These are phyloP conservation scores for Monilinia fructigena DNA, from an alignment of 2,329 filamentous ascomycete genomes.

Conservation along the genomic window DNA sequence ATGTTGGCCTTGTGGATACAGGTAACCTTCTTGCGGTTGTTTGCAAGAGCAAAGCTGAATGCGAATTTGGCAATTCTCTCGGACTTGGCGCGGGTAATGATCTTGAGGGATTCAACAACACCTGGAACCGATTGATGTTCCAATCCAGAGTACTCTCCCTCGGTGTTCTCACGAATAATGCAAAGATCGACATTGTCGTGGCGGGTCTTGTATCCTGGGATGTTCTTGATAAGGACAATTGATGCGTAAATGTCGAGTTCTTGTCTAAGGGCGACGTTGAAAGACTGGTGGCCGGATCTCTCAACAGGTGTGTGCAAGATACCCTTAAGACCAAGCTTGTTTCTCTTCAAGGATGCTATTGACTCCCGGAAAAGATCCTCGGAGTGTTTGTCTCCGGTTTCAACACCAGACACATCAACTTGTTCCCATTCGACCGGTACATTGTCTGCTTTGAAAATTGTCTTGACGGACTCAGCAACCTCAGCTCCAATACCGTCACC, in stretches of 20 bases:
- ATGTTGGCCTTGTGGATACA: slow-evolving; percentile 99
- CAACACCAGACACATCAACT: slow-evolving; percentile 90
- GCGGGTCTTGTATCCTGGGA: slow-evolving; percentile 95
- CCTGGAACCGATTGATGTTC: slow-evolving; percentile 97
- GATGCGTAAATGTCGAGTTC: slow-evolving; percentile 99
- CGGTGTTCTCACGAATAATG: slow-evolving; percentile 99
- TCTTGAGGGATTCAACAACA: slow-evolving; percentile 99
- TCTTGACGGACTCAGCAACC: slow-evolving; percentile 97
- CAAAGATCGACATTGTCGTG: slow-evolving; percentile 97
- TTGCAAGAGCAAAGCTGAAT: slow-evolving; percentile 95
- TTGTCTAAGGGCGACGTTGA: slow-evolving; percentile 99
- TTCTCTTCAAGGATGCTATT: slow-evolving; percentile 91
- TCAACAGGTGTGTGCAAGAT: slow-evolving; percentile 97
- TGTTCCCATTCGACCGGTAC: slow-evolving; percentile 99
- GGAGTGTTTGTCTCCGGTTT: slow-evolving; percentile 77
- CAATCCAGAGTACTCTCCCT: slow-evolving; percentile 98
- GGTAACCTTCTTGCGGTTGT: slow-evolving; percentile 98
- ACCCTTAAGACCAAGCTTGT: slow-evolving; percentile 98
- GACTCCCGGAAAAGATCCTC: slow-evolving; percentile 96
- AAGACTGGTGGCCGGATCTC: slow-evolving; percentile 95
- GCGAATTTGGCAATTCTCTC: slow-evolving; percentile 99
- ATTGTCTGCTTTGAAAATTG: slow-evolving; percentile 99
- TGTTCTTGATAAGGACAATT: slow-evolving; percentile 98
- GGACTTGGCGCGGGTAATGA: slow-evolving; percentile 98
- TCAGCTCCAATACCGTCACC: slow-evolving; percentile 98